These are phyloP conservation scores for Podospora comata DNA, from an alignment of 495 filamentous ascomycete species.

Conservation along the genomic window DNA sequence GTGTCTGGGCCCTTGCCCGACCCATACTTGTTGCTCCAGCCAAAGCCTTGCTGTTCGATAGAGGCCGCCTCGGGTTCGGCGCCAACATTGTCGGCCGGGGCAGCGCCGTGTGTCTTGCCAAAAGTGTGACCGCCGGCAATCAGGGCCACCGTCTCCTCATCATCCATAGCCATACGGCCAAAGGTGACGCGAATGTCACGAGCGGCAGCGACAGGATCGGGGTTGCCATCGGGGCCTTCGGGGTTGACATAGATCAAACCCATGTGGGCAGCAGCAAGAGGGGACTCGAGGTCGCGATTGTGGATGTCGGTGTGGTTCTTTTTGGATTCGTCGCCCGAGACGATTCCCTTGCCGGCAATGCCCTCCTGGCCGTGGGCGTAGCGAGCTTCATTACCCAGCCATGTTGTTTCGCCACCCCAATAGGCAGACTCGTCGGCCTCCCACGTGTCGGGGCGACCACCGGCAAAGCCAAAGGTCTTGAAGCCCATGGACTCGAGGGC, in stretches of 20 bases:
- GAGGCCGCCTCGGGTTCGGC: slow-evolving; percentile 59
- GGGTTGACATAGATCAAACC: slow-evolving; percentile 77
- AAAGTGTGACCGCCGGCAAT: slow-evolving; percentile 74
- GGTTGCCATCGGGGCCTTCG: slow-evolving; percentile 66
- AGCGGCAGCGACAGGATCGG: slow-evolving; percentile 64
- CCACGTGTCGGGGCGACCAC: slow-evolving; percentile 65
- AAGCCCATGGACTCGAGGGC: slow-evolving; percentile 73
- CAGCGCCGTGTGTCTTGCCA: slow-evolving; percentile 74
- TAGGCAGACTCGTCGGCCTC: slow-evolving; percentile 70
- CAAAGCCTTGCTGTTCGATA: slow-evolving; percentile 63
- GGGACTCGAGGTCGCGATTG: slow-evolving; percentile 58
- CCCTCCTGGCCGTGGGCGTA: slow-evolving; percentile 52
- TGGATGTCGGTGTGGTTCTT: slow-evolving; percentile 52
- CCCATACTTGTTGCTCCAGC: slow-evolving; percentile 59
- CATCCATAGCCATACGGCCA: slow-evolving; percentile 73
- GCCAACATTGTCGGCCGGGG: slow-evolving; percentile 54
- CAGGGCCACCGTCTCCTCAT: slow-evolving; percentile 70
- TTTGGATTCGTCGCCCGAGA: slow-evolving; percentile 47
- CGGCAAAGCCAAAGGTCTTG: slow-evolving; percentile 69
- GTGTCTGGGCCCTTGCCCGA: slow-evolving; percentile 61
- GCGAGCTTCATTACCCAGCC: slow-evolving; percentile 67
- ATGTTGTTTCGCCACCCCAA: slow-evolving; percentile 70
- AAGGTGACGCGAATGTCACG: slow-evolving; percentile 69
- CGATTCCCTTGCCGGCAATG: slow-evolving; percentile 40
- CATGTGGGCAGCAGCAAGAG: slow-evolving; percentile 65